A percentile compares a stretch with the other conserved stretches of the same genome.
Evolutionary conservation across 2,329 filamentous ascomycete species (phyloP).

Genomic region (Cryphonectria carpinicola): DNA sequence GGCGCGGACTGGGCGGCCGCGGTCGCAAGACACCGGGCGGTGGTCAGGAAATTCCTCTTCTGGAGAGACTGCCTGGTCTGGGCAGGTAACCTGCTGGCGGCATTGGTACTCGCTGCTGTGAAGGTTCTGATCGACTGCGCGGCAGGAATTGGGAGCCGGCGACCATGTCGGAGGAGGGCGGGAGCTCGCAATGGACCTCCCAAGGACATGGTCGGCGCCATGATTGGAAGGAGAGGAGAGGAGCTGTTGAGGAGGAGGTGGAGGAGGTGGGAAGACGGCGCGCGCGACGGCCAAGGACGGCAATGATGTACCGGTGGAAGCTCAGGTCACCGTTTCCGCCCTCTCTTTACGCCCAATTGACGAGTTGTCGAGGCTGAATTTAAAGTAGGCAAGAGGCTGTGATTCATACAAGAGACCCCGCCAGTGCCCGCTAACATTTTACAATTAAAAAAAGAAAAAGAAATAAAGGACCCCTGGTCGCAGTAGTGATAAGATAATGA

Average conservation of each 20-base stretch:
- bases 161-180: constrained; percentile 59
- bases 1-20: constrained; percentile 69
- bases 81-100: constrained; percentile 39
- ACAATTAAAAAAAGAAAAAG: neutral
- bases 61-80: constrained; percentile 40
- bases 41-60: constrained; percentile 55
- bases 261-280: constrained; percentile 13
- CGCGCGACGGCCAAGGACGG: constrained; percentile 24
- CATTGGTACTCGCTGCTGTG: constrained; percentile 41
- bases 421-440: constrained; percentile 6
- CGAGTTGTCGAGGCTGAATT: constrained; percentile 15
- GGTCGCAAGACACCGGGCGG: constrained; percentile 47
- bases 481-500: constrained; percentile 14
- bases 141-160: constrained; percentile 53
- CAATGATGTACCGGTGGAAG: constrained; percentile 24
- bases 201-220: constrained; percentile 49
- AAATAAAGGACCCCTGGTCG: neutral
- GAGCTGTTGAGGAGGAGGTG: constrained; percentile 33
- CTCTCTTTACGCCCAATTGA: constrained; percentile 29
- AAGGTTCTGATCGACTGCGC: constrained; percentile 50
- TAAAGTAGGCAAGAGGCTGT: constrained; percentile 17
- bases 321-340: constrained; percentile 24
- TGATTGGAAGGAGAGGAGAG: constrained; percentile 35
- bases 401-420: constrained; percentile 23
- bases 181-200: constrained; percentile 58